phyloP scores from a whole-genome alignment of 1,139 yeast species.

The Lodderomyces margitis region DNA sequence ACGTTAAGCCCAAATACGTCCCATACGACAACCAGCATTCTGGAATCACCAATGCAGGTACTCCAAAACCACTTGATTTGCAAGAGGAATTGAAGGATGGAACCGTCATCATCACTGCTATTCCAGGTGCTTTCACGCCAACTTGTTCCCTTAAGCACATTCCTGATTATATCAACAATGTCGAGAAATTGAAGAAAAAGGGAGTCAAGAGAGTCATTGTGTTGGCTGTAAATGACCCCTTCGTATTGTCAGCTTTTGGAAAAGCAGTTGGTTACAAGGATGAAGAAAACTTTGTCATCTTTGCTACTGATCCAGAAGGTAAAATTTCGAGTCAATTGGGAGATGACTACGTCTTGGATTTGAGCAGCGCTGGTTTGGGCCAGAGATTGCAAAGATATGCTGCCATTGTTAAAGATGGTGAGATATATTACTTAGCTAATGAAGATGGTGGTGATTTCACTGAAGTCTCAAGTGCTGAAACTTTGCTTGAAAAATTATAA shows the following conservation, averaged over 20 bases:
- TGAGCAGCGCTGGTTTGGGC: constrained; percentile 58
- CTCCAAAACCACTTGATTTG: constrained; percentile 52
- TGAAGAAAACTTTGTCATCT: constrained; percentile 50
- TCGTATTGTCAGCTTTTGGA: constrained; percentile 81
- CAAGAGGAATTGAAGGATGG: constrained; percentile 48
- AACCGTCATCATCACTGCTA: constrained; percentile 70
- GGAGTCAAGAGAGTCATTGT: constrained; percentile 74
- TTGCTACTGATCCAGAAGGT: constrained; percentile 70
- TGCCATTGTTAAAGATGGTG: constrained; percentile 60
- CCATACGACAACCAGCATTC: constrained; percentile 50
- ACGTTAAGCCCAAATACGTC: constrained; percentile 53
- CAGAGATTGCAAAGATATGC: constrained; percentile 73
- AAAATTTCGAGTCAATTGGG: constrained; percentile 55
- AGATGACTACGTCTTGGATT: constrained; percentile 47
- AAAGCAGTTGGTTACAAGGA: constrained; percentile 59
- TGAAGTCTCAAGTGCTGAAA: constrained; percentile 58
- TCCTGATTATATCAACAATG: constrained; percentile 63
- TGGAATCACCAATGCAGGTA: constrained; percentile 49
- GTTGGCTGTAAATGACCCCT: constrained; percentile 78
- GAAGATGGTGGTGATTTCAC: constrained; percentile 61
- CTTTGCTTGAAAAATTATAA: constrained; percentile 38
- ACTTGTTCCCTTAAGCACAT: constrained; percentile 81
- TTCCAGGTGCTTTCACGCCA: constrained; percentile 93
- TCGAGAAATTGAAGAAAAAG: constrained; percentile 55
- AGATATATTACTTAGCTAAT: constrained; percentile 60